A percentile compares a stretch with the other conserved stretches of the same genome.
These are phyloP conservation scores for Postia placenta DNA, from an alignment of 768 basidiomycete species.

Conservation along the genomic window DNA sequence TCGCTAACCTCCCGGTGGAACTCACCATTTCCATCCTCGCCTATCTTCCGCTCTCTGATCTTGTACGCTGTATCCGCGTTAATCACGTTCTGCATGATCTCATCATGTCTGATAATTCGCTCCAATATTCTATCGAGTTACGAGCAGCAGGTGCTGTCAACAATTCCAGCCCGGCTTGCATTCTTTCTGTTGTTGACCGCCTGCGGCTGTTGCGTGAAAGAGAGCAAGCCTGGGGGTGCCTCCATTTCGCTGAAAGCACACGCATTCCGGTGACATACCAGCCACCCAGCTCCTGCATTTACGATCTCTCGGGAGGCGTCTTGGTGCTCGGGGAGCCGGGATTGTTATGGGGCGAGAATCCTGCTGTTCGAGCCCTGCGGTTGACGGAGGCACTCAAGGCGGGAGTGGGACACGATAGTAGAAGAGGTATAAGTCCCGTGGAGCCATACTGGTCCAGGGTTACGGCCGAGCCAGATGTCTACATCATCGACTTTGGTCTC, in stretches of 20 bases:
- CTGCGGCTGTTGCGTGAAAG: constrained; percentile 6
- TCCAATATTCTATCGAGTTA: constrained; percentile 14
- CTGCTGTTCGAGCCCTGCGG: constrained; percentile 5
- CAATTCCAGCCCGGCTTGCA: constrained; percentile 8
- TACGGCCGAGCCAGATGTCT: constrained; percentile 10
- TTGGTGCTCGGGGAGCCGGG: constrained; percentile 16
- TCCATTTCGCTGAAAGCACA: constrained; percentile 7
- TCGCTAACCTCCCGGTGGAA: constrained; percentile 16
- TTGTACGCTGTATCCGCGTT: constrained; percentile 1
- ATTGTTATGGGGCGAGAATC: not conserved
- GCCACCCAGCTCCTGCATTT: constrained; percentile 19
- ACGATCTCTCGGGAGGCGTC: constrained; percentile 20
- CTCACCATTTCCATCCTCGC: constrained; percentile 11
- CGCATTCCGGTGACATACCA: constrained; percentile 7
- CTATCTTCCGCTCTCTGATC: constrained; percentile 1
- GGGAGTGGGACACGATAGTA: no score
- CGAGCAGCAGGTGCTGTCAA: constrained; percentile 8
- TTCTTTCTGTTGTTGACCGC: constrained; percentile 10
- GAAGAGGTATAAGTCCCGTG: no score
- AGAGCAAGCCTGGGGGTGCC: constrained; percentile 9
- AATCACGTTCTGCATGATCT: constrained; percentile 5
- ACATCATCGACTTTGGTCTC: constrained; percentile 19
- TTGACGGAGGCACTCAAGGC: constrained; percentile 1
- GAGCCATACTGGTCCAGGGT: constrained; percentile 10
- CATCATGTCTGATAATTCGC: constrained; percentile 3